Conservation (phyloP, 2,329 filamentous ascomycete genomes). For the Paecilomyces fulvus region DNA sequence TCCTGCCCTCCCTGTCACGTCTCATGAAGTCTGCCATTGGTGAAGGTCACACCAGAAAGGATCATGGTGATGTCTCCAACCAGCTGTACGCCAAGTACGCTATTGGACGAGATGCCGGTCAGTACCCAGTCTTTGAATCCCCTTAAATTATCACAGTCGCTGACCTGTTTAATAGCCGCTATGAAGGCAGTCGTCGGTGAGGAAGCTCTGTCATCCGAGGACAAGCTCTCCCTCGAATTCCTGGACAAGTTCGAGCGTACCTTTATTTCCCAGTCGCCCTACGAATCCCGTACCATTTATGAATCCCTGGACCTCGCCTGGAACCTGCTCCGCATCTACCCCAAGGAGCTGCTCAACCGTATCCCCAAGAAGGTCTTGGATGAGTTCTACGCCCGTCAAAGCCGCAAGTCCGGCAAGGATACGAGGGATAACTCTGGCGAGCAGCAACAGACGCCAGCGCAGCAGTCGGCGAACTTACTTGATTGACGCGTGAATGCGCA, state of each 20-base stretch:
- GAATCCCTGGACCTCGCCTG: constrained; percentile 94
- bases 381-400: constrained; percentile 66
- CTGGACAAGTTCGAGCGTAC: constrained; percentile 95
- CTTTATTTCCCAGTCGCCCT: constrained; percentile 86
- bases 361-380: constrained; percentile 76
- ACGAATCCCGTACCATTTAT: constrained; percentile 84
- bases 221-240: constrained; percentile 97
- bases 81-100: constrained; percentile 99
- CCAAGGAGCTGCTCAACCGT: constrained; percentile 95
- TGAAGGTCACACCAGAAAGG: constrained; percentile 90
- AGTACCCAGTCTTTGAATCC: constrained; percentile 9
- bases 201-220: constrained; percentile 88
- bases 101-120: constrained; percentile 83
- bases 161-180: constrained; percentile 47
- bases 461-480: constrained; percentile 31
- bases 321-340: constrained; percentile 93
- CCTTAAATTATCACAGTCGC: neutral
- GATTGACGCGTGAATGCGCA: constrained; percentile 29
- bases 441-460: constrained; percentile 17
- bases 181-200: constrained; percentile 99
- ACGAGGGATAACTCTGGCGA: constrained; percentile 36
- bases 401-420: constrained; percentile 34
- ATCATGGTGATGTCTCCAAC: constrained; percentile 97
- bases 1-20: constrained; percentile 92
- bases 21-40: constrained; percentile 99